Percentiles rank a stretch among this genome's conserved stretches.
These are phyloP conservation scores for Colletotrichum sp. DNA, from an alignment of 2,329 filamentous ascomycete species.

Conservation along the genomic window DNA sequence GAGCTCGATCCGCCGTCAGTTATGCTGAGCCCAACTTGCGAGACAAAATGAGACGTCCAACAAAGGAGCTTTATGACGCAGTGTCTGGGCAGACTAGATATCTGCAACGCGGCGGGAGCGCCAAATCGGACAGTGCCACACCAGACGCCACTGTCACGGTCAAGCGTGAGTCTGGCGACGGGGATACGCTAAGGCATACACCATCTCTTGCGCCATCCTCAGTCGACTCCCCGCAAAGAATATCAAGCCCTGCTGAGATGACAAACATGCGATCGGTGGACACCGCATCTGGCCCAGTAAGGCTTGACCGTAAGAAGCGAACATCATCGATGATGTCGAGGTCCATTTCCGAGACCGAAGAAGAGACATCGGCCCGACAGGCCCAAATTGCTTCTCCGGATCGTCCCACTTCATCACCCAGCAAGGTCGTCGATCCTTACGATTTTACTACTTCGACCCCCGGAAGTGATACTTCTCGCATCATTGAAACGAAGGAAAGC, in stretches of 20 bases:
- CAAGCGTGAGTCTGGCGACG: constrained; percentile 36
- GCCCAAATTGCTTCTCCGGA: not conserved
- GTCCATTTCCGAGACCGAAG: constrained; percentile 9
- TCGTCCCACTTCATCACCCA: not conserved
- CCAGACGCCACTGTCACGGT: constrained; percentile 28
- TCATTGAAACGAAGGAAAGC: constrained; percentile 29
- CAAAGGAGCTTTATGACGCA: constrained; percentile 76
- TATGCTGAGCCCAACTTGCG: constrained; percentile 83
- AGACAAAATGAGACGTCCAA: constrained; percentile 83
- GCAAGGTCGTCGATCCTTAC: constrained; percentile 49
- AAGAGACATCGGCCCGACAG: not conserved
- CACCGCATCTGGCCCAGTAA: constrained; percentile 34
- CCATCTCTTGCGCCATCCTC: constrained; percentile 15
- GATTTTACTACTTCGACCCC: constrained; percentile 58
- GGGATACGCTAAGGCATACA: constrained; percentile 35
- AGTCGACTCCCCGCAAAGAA: not conserved
- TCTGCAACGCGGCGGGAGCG: constrained; percentile 22
- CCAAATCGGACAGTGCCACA: constrained; percentile 43
- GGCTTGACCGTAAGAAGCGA: constrained; percentile 45
- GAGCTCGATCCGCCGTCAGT: constrained; percentile 72
- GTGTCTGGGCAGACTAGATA: constrained; percentile 68
- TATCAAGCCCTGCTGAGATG: constrained; percentile 40
- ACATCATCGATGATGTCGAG: constrained; percentile 32
- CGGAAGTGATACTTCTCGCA: constrained; percentile 20
- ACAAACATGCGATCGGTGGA: constrained; percentile 37